A percentile compares a stretch with the other conserved stretches of the same genome.
These are phyloP conservation scores for Phalaenopsis hybrid DNA, from an alignment of 116 monocot genomes.

Conservation along the genomic window DNA sequence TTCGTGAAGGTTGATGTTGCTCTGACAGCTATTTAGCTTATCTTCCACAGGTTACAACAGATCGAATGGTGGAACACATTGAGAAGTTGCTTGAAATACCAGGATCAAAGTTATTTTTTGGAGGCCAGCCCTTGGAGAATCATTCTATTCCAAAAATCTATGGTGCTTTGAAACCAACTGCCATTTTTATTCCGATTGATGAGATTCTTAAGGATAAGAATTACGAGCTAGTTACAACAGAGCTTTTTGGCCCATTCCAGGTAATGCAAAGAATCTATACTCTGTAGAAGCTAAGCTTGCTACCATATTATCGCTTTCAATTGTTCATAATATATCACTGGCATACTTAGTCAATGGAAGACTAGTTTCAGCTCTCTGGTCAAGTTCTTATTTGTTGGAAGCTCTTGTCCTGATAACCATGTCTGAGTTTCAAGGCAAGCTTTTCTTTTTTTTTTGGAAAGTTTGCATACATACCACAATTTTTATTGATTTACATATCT, in stretches of 20 bases:
- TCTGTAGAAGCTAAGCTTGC: neutral
- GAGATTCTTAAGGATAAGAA: slow-evolving; percentile 69
- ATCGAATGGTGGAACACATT: slow-evolving; percentile 72
- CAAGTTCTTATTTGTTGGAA: neutral
- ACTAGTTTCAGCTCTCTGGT: neutral
- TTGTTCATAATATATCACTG: neutral
- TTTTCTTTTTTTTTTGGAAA: no score
- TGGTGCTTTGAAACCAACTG: slow-evolving; percentile 90
- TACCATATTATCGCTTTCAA: neutral
- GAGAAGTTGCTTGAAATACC: slow-evolving; percentile 75
- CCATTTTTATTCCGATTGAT: slow-evolving; percentile 72
- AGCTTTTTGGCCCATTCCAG: slow-evolving; percentile 99
- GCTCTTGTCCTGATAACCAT: neutral
- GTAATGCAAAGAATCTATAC: slow-evolving; percentile 28
- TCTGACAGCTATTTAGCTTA: neutral
- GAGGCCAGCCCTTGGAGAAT: slow-evolving; percentile 69
- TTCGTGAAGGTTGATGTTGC: neutral
- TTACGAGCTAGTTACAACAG: slow-evolving; percentile 81
- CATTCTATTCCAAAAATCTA: slow-evolving; percentile 91
- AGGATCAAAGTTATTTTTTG: slow-evolving; percentile 89
- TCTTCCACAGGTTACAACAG: slow-evolving; percentile 79
- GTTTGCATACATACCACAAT: no score
- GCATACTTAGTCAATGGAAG: no score
- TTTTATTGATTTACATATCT: no score
- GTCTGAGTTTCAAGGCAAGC: neutral